Percentiles rank a stretch among this genome's conserved stretches.
Conservation (phyloP, 495 filamentous ascomycete species). For the Penicillium coprophilum region DNA sequence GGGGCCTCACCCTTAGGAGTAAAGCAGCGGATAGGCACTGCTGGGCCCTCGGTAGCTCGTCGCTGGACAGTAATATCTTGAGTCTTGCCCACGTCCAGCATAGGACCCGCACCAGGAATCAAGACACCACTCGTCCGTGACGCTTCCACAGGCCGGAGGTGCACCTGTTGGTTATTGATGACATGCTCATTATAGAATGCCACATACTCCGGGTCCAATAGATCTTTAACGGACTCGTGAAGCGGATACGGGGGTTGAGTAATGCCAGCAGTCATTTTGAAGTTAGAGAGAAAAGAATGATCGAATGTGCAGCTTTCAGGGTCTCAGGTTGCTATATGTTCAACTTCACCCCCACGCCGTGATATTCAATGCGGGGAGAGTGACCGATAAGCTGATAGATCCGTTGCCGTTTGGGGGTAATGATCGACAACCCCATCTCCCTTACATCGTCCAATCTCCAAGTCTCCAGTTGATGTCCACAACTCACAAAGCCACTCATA, state of each 20-base stretch:
- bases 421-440: not conserved
- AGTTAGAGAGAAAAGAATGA: not conserved
- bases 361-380: slow-evolving; percentile 10
- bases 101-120: slow-evolving; percentile 54
- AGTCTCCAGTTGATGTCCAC: too few relatives aligned
- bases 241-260: slow-evolving; percentile 56
- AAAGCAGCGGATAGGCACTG: slow-evolving; percentile 48
- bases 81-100: slow-evolving; percentile 50
- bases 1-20: slow-evolving; percentile 47
- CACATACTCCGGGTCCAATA: slow-evolving; percentile 53
- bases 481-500: not conserved
- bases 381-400: slow-evolving; percentile 8
- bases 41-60: slow-evolving; percentile 47
- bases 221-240: slow-evolving; percentile 47
- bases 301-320: not conserved
- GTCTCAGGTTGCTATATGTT: not conserved
- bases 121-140: slow-evolving; percentile 53
- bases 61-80: slow-evolving; percentile 48
- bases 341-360: slow-evolving; percentile 3
- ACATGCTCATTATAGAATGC: slow-evolving; percentile 56
- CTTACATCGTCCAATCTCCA: too few relatives aligned
- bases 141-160: slow-evolving; percentile 53
- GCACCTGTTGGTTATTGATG: slow-evolving; percentile 49
- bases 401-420: not conserved
- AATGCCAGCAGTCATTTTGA: slow-evolving; percentile 30